phyloP scores from a whole-genome alignment of 306 rosid genomes.

The Medicago arabica region DNA sequence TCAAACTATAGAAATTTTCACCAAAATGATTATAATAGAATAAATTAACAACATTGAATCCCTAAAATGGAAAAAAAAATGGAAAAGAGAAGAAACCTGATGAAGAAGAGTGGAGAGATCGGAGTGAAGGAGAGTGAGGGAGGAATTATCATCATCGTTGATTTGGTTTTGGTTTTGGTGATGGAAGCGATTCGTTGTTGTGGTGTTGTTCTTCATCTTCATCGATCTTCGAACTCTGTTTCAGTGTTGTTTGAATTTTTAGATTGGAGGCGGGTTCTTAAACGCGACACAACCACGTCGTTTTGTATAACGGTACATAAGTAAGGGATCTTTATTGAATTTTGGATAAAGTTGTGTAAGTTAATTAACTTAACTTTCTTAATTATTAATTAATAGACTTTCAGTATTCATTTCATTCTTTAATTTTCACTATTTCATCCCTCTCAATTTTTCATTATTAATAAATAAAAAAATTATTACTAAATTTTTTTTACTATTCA shows the following conservation, averaged over 20 bases:
- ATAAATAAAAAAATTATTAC: no score
- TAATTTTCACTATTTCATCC: no score
- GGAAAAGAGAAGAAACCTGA: constrained; percentile 52
- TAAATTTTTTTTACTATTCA: no score
- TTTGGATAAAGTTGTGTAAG: no score
- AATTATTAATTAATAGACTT: no score
- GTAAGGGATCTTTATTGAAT: not conserved
- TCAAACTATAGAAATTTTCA: not conserved
- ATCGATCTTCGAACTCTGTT: constrained; percentile 17
- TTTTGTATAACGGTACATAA: not conserved
- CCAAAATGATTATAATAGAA: not conserved
- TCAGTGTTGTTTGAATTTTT: constrained; percentile 40
- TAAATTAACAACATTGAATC: not conserved
- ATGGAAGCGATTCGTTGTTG: constrained; percentile 1
- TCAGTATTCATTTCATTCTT: no score
- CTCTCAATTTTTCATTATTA: no score
- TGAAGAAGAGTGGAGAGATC: constrained; percentile 63
- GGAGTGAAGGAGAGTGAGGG: constrained; percentile 63
- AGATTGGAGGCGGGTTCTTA: constrained; percentile 37
- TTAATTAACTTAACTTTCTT: not conserved
- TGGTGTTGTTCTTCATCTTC: constrained; percentile 12
- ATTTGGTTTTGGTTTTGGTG: not conserved
- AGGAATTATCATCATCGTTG: not conserved
- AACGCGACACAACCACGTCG: not conserved
- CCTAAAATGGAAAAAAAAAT: not conserved